Percentiles rank a stretch among this genome's conserved stretches.
Conservation (phyloP, 495 filamentous ascomycete genomes). For the Amniculicola lignicola region DNA sequence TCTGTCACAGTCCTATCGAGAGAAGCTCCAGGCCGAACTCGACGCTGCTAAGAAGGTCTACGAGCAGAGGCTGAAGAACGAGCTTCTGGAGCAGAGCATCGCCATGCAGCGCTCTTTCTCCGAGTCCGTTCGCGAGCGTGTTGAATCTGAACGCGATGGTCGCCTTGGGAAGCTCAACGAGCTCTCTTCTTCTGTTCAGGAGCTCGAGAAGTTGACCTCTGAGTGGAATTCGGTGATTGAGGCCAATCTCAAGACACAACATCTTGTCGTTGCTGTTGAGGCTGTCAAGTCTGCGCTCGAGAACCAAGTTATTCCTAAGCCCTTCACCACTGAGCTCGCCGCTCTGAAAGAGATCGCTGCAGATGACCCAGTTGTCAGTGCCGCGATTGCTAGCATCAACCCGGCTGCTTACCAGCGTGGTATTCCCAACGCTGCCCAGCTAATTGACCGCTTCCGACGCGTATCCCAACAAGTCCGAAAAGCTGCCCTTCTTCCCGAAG, state of each 20-base stretch:
- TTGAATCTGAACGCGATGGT: slow-evolving; percentile 84
- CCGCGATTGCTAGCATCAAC: slow-evolving; percentile 91
- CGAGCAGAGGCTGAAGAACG: slow-evolving; percentile 76
- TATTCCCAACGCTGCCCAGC: slow-evolving; percentile 73
- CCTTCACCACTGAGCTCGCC: slow-evolving; percentile 86
- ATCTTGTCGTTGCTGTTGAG: slow-evolving; percentile 91
- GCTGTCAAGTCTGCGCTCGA: slow-evolving; percentile 74
- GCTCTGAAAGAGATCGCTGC: slow-evolving; percentile 88
- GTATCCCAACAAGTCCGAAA: slow-evolving; percentile 94
- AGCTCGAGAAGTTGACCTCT: slow-evolving; percentile 79
- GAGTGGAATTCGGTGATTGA: slow-evolving; percentile 87
- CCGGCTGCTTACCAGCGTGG: slow-evolving; percentile 90
- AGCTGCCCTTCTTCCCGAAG: slow-evolving; percentile 82
- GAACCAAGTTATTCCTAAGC: slow-evolving; percentile 66
- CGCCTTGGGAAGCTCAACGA: slow-evolving; percentile 82
- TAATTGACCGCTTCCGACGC: slow-evolving; percentile 92
- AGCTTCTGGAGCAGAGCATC: slow-evolving; percentile 86
- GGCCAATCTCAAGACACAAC: slow-evolving; percentile 85
- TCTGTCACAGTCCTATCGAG: slow-evolving; percentile 68
- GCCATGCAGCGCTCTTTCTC: slow-evolving; percentile 80
- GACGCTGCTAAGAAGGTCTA: slow-evolving; percentile 68
- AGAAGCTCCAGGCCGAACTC: slow-evolving; percentile 72
- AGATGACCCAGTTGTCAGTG: slow-evolving; percentile 78
- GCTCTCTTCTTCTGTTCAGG: slow-evolving; percentile 67
- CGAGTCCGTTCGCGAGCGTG: slow-evolving; percentile 69